Evolutionary conservation across 2,329 filamentous ascomycete species (phyloP), one percentile per base, ranked within the genome.

Genomic region (Venturia oleaginea): DNA sequence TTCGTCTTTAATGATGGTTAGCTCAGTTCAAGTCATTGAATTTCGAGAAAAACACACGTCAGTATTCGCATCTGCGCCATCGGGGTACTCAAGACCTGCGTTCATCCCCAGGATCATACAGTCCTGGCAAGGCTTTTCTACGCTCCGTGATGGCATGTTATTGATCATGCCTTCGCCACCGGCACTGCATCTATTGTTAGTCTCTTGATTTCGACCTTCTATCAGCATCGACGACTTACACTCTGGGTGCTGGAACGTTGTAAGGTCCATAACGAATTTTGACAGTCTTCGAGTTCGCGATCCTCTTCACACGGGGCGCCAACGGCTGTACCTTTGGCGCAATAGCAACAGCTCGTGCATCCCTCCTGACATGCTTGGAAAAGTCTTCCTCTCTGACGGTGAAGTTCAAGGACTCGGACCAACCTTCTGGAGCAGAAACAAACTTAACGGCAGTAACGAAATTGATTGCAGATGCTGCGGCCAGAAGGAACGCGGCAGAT

Each of bases 241-340:
- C 48, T 63, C 60, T 19, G 8, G 43, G 19, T 11, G 62, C 64
- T 32, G 59, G 64, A n/a, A 65, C 38, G 27, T 40, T 40, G 46
- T 65, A 65, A 22, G 64, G 59, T 30, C 64, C 64, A 27, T 65
- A 64, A 8, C 64, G 59, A 22, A 65, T 42, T 34, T 65, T 65
- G 24, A 65, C 59, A 2, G 59, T 64, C 54, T 65, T 65, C 17
- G 40, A 37, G n/a, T 30, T 30, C 11, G 64, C 38, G 24, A 64
- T 43, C n/a, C n/a, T 37, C n/a, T 48, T 48, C 15, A 62, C 32
- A 6, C 62, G 43, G 30, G 46, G 22, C 8, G 24, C 6, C 34
- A 64, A 19, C 37, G 24, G n/a, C 40, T 64, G 62, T 34, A 34
- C n/a, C 30, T 59, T 64, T 10, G 62, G 62, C 24, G 62, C 24